phyloP scores from a whole-genome alignment of 2,329 filamentous ascomycete species.

The Alternaria novae-zelandiae region DNA sequence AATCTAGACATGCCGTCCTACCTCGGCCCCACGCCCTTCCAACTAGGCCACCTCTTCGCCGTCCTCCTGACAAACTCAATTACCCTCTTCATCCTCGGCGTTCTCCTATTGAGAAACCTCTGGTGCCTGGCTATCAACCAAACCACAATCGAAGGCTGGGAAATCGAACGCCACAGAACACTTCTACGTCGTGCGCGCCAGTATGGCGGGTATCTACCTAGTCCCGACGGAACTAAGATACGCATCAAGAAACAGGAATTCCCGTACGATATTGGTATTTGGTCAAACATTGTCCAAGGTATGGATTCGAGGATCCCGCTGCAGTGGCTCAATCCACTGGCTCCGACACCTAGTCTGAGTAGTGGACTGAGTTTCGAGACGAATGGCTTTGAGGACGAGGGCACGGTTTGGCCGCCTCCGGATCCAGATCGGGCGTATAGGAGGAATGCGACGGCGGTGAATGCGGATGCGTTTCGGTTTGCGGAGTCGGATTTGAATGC shows the following conservation, averaged over 20 bases:
- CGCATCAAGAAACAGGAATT: constrained; percentile 73
- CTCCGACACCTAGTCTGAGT: constrained; percentile 55
- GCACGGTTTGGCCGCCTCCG: constrained; percentile 56
- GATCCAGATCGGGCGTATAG: constrained; percentile 55
- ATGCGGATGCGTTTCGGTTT: constrained; percentile 47
- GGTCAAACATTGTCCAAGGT: constrained; percentile 73
- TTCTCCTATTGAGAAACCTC: constrained; percentile 67
- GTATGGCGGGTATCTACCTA: constrained; percentile 63
- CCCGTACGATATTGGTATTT: constrained; percentile 81
- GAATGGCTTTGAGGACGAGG: constrained; percentile 72
- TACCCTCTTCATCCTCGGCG: constrained; percentile 65
- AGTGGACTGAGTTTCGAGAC: constrained; percentile 70
- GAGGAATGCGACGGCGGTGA: constrained; percentile 8
- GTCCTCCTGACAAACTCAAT: constrained; percentile 65
- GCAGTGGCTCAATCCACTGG: constrained; percentile 73
- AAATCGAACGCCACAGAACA: constrained; percentile 57
- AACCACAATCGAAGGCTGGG: constrained; percentile 84
- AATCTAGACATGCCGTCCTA: constrained; percentile 71
- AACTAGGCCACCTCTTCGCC: constrained; percentile 67
- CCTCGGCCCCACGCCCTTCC: constrained; percentile 68
- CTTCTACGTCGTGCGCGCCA: constrained; percentile 53
- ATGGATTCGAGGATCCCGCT: constrained; percentile 72
- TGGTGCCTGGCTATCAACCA: constrained; percentile 71
- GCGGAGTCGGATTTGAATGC: constrained; percentile 46
- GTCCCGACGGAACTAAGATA: constrained; percentile 60